Evolutionary conservation across 176 grass and related monocot genomes (phyloP).

Genomic region (Eragrostis curvula): DNA sequence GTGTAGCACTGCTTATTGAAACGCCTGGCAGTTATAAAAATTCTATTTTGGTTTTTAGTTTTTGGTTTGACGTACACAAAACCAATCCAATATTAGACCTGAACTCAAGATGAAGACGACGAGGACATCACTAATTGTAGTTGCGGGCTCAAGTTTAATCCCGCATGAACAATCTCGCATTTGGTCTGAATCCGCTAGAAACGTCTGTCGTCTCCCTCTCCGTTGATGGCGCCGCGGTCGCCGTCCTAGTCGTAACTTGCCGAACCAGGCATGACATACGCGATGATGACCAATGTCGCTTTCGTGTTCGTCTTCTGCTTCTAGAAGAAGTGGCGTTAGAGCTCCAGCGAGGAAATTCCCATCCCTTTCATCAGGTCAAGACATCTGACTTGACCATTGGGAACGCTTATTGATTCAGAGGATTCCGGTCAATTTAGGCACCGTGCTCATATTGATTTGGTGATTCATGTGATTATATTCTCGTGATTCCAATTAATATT

Average conservation of each 20-base stretch:
- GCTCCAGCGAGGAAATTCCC: background rate
- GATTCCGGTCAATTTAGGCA: slow-evolving; percentile 6
- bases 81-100: too few species aligned
- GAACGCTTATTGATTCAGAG: background rate
- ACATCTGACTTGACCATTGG: slow-evolving; percentile 27
- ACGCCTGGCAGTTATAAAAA: too few species aligned
- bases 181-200: too few species aligned
- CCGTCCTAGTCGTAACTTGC: slow-evolving; percentile 6
- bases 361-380: slow-evolving; percentile 19
- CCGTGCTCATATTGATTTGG: background rate
- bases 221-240: slow-evolving; percentile 4
- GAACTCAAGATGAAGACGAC: too few species aligned
- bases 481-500: background rate
- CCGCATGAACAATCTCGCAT: too few species aligned
- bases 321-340: background rate
- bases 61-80: too few species aligned
- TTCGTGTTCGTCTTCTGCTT: background rate
- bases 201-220: background rate
- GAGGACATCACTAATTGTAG: too few species aligned
- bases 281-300: background rate
- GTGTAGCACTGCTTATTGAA: too few species aligned
- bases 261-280: background rate
- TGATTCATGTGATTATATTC: background rate
- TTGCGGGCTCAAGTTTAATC: too few species aligned
- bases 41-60: too few species aligned